phyloP scores from a whole-genome alignment of 2,329 filamentous ascomycete genomes.

The Pseudopyricularia cyperi region DNA sequence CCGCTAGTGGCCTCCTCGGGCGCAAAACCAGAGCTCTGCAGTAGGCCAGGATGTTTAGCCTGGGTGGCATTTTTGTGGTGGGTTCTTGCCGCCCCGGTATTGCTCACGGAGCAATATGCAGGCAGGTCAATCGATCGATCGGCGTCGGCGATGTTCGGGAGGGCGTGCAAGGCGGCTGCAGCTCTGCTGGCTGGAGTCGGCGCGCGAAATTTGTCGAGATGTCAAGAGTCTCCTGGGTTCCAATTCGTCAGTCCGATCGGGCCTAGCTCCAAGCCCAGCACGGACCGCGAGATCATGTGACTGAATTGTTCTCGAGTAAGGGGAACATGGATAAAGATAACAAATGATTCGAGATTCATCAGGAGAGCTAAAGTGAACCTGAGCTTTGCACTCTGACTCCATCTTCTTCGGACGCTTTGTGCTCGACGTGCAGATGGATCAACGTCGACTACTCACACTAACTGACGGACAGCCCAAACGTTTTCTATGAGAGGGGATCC shows the following conservation, averaged over 20 bases:
- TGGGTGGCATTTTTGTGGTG: constrained; percentile 35
- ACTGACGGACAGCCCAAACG: too few relatives aligned
- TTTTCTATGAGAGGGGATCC: too few relatives aligned
- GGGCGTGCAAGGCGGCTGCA: not conserved
- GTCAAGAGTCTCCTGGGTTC: too few relatives aligned
- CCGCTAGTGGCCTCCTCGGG: constrained; percentile 16
- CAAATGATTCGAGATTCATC: too few relatives aligned
- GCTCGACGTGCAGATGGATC: too few relatives aligned
- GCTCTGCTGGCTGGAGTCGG: not conserved
- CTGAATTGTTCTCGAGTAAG: not conserved
- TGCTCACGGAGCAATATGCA: not conserved
- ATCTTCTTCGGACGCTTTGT: too few relatives aligned
- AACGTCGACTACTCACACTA: too few relatives aligned
- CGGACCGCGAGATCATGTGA: not conserved
- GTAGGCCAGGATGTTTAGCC: constrained; percentile 33
- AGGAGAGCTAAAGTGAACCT: too few relatives aligned
- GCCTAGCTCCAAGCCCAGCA: not conserved
- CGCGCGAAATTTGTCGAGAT: not conserved
- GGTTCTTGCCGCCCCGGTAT: not conserved
- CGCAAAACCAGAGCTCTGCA: constrained; percentile 27
- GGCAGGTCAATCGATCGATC: not conserved
- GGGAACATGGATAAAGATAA: too few relatives aligned
- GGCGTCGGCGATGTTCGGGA: not conserved
- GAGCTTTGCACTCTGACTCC: too few relatives aligned
- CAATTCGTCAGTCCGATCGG: not conserved